Evolutionary conservation across 345 rosid genomes (phyloP).

Genomic region (Pseudoturritis turrita): DNA sequence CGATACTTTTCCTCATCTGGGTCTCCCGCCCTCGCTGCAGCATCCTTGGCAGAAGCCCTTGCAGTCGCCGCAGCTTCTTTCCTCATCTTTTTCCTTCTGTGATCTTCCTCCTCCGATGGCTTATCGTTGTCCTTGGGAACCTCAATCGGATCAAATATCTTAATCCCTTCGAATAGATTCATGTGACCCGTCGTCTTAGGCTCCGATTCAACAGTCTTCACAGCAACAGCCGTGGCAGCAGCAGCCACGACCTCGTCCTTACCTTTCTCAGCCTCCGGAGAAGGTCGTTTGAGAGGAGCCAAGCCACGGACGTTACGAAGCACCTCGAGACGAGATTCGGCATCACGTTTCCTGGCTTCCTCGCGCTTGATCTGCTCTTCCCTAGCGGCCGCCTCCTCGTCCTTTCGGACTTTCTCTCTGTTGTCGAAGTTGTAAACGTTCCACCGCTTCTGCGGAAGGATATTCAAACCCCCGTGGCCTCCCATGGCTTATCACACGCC

Average conservation of each 20-base stretch:
- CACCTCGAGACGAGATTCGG: slow-evolving; percentile 76
- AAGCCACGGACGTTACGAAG: slow-evolving; percentile 82
- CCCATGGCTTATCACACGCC: slow-evolving; percentile 46
- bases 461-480: slow-evolving; percentile 93
- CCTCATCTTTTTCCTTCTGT: slow-evolving; percentile 65
- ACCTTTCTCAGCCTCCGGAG: slow-evolving; percentile 19
- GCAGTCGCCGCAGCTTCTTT: slow-evolving; percentile 65
- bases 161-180: slow-evolving; percentile 88
- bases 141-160: slow-evolving; percentile 70
- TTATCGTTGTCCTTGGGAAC: slow-evolving; percentile 29
- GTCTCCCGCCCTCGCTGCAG: slow-evolving; percentile 31
- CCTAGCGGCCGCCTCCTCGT: slow-evolving; percentile 87
- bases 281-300: slow-evolving; percentile 42
- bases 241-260: slow-evolving; percentile 4
- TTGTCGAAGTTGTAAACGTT: slow-evolving; percentile 85
- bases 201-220: slow-evolving; percentile 28
- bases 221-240: neutral
- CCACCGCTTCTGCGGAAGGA: slow-evolving; percentile 95
- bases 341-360: slow-evolving; percentile 65
- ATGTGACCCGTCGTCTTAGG: slow-evolving; percentile 66
- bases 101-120: slow-evolving; percentile 47
- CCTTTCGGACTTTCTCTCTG: slow-evolving; percentile 72
- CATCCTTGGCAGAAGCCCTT: slow-evolving; percentile 28
- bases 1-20: slow-evolving; percentile 88
- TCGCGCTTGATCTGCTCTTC: slow-evolving; percentile 84